Evolutionary conservation across 1,284 basidiomycete genomes (phyloP).

Genomic region (Apiotrichum akiyoshidainum): DNA sequence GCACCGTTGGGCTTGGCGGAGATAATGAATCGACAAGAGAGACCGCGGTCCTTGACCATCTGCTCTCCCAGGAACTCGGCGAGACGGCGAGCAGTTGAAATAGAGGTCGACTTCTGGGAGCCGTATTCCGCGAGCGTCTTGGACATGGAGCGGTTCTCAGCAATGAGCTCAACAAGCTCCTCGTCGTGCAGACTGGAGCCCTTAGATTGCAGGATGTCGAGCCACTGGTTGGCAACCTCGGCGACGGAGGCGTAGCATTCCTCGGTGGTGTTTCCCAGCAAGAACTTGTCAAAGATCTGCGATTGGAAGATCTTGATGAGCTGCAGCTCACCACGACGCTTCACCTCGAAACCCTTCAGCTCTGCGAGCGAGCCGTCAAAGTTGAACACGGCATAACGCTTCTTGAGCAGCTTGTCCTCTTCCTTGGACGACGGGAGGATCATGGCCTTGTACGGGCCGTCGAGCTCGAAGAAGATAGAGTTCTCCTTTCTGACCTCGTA

Average conservation of each 20-base stretch:
- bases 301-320: constrained; percentile 99
- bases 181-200: constrained; percentile 81
- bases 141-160: constrained; percentile 97
- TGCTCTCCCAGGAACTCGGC: constrained; percentile 97
- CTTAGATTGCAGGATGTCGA: constrained; percentile 87
- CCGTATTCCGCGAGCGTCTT: constrained; percentile 95
- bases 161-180: constrained; percentile 95
- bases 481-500: constrained; percentile 92
- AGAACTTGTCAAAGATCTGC: constrained; percentile 96
- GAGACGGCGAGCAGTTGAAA: constrained; percentile 89
- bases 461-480: constrained; percentile 99
- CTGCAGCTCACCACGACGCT: constrained; percentile 94
- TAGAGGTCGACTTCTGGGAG: constrained; percentile 95
- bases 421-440: constrained; percentile 98
- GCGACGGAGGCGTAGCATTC: constrained; percentile 96
- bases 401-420: constrained; percentile 98
- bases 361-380: constrained; percentile 95
- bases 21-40: constrained; percentile 99
- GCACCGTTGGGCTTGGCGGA: constrained; percentile 89
- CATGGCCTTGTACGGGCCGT: constrained; percentile 99
- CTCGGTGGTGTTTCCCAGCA: constrained; percentile 85
- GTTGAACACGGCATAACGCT: constrained; percentile 99
- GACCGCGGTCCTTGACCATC: constrained; percentile 99
- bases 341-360: constrained; percentile 98
- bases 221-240: constrained; percentile 91